Base-by-base conservation (phyloP, 2,329 filamentous ascomycete genomes). In the Simplicillium sp. region DNA sequence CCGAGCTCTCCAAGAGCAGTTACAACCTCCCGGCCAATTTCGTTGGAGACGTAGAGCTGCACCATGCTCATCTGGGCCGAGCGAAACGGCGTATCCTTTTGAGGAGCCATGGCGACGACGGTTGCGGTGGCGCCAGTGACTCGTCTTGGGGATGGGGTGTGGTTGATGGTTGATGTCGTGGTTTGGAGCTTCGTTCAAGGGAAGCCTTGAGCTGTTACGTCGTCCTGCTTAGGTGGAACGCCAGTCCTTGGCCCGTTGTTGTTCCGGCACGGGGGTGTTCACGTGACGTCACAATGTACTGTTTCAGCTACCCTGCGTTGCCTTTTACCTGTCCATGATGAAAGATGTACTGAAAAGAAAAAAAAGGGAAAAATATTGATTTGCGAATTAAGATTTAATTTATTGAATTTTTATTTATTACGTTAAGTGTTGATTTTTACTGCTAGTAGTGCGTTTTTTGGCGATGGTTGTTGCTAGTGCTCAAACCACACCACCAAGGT, bases 21-120 rank as follows among this genome's bases (percentile, higher is more conserved):
- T 48, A 97, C 89, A 55, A 96, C 90, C 71, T 98, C 94, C 60
- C 92, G 82, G 54, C 92, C 90, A 54, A 98, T 97, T 74, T 98
- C 92, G 62, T 96, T 97, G 58, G 92, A 87, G 57, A 98, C 94
- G 69, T 97, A 98, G 58, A 98, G 84, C 81, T 98, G 92, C 59
- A 94, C 94, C 83, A 98, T 84, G 76, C 88, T 96, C 92, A 98
- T 98, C 67, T 96, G 87, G 86, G 88, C 87, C 62, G 92, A 98
- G 77, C 94, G 90, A 82, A 98, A 97, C 73, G 96, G 86, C 66
- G 89, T 95, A 70, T 97, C 88, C 70, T 87, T 69, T 62, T 70
- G 67, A 52, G 74, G 70, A 65, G 77, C 77, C 80, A 83, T 84
- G 55, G 47, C 48, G 57, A 55, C 51, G 57, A 44, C 45, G 47